phyloP scores from a whole-genome alignment of 257 asterid species.

The Nicotiana noctiflora region DNA sequence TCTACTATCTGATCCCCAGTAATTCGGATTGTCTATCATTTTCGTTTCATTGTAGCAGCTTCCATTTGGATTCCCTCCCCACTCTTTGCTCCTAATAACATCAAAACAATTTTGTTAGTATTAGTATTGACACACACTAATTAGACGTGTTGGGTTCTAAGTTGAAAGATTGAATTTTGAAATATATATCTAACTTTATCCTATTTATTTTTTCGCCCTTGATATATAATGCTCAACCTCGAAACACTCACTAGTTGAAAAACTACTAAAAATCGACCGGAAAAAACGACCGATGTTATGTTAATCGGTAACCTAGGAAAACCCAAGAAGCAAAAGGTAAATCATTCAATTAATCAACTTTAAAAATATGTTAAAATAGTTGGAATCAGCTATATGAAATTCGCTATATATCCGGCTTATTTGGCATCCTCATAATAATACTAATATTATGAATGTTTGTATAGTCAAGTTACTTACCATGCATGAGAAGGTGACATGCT shows the following conservation, averaged over 20 bases:
- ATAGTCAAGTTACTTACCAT: neutral
- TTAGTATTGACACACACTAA: neutral
- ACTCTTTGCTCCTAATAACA: conserved; percentile 9
- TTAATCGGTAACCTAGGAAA: too few species aligned
- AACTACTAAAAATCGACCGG: too few species aligned
- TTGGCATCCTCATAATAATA: neutral
- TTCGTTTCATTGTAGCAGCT: neutral
- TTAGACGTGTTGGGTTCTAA: neutral
- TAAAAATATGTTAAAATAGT: neutral
- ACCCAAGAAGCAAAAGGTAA: neutral
- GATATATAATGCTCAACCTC: neutral
- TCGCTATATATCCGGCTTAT: neutral
- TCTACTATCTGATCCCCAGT: conserved; percentile 9
- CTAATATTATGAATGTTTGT: neutral
- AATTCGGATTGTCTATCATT: neutral
- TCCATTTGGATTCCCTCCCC: conserved; percentile 5
- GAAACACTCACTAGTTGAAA: too few species aligned
- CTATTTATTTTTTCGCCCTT: too few species aligned
- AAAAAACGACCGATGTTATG: too few species aligned
- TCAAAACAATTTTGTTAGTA: neutral
- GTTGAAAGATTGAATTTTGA: neutral
- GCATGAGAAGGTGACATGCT: conserved; percentile 13
- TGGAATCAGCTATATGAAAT: neutral
- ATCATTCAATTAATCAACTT: neutral
- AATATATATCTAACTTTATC: neutral